Base-by-base conservation (phyloP, 192 early-diverging fungal genomes). In the Mortierella hygrophila region DNA sequence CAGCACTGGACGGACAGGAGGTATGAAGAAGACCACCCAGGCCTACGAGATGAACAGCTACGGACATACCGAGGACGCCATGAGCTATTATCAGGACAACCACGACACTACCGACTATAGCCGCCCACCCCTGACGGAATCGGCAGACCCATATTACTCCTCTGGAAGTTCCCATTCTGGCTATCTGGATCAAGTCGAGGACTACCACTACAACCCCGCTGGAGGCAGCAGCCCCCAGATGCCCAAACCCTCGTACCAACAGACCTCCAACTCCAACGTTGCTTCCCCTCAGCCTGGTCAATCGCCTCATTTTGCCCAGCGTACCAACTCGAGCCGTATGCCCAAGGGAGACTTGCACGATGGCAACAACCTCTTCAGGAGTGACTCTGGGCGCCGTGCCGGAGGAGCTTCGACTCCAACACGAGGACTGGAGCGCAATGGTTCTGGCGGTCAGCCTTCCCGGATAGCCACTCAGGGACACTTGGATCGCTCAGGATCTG, bases 31-130 rank as follows among this genome's bases (percentile, higher is more conserved):
- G 37, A 26, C 76, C 16, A 44, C 38, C n/a, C 69, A 46, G 26
- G 70, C 52, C 1, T 85, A 80, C 68, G 83, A 85, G 47, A 85
- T 85, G 83, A 80, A 85, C 70, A 46, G 78, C 10, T 83, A 83
- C 63, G 75, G 76, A 52, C 74, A 76, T 4, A 4, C 18, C 52
- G 65, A 74, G 3, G 76, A 78, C 15, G 9, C 75, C 15, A 8
- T 68, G 20, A 35, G 23, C 11, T 70, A 73, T 18, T 74, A 65
- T 15, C 78, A 79, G 15, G 78, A 85, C 47, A 80, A 80, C 57
- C 74, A 80, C 1, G 83, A 85, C 57, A 80, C 69, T 26, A 80
- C 68, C 18, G 83, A 85, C 21, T 85, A 85, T 29, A 80, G 78
- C 46, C 78, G 83, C 13, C 83, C 83, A 23, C 83, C 83, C 3